A percentile compares a stretch with the other conserved stretches of the same genome.
Conservation (phyloP, 306 rosid genomes). For the Vigna nakashimae region DNA sequence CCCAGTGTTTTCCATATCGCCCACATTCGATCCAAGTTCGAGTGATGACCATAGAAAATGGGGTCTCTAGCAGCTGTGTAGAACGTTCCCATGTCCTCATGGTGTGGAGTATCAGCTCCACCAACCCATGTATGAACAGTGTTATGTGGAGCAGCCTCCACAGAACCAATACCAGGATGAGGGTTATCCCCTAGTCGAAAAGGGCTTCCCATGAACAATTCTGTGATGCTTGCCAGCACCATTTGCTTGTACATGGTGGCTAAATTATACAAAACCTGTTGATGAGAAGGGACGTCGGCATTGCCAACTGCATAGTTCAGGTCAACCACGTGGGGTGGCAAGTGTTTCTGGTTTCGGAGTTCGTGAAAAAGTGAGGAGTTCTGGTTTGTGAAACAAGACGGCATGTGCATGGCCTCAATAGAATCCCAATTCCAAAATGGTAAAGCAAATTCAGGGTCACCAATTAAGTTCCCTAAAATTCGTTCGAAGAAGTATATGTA, state of each 20-base stretch:
- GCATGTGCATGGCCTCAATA: conserved; percentile 61
- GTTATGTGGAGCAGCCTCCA: conserved; percentile 67
- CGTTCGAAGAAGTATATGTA: conserved; percentile 69
- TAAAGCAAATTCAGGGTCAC: conserved; percentile 56
- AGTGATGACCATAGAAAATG: conserved; percentile 65
- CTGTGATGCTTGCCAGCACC: background rate
- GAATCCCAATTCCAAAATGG: conserved; percentile 83
- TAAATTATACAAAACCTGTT: conserved; percentile 33
- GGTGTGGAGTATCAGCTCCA: conserved; percentile 49
- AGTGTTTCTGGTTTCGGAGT: conserved; percentile 50
- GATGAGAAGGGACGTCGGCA: background rate
- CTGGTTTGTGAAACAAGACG: conserved; percentile 42
- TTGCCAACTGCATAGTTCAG: conserved; percentile 30
- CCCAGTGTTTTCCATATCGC: conserved; percentile 65
- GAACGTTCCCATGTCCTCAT: conserved; percentile 78
- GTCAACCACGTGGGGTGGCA: conserved; percentile 53
- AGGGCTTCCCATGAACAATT: conserved; percentile 65
- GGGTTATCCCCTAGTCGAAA: conserved; percentile 64
- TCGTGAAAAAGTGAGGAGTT: conserved; percentile 58
- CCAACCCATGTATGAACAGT: conserved; percentile 69
- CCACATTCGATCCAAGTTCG: conserved; percentile 81
- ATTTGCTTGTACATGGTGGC: conserved; percentile 60
- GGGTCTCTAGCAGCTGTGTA: conserved; percentile 85
- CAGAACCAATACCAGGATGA: conserved; percentile 54
- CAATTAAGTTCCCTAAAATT: conserved; percentile 61